These are phyloP conservation scores for Elsinoe fawcettii DNA, from an alignment of 2,329 filamentous ascomycete genomes.

Conservation along the genomic window DNA sequence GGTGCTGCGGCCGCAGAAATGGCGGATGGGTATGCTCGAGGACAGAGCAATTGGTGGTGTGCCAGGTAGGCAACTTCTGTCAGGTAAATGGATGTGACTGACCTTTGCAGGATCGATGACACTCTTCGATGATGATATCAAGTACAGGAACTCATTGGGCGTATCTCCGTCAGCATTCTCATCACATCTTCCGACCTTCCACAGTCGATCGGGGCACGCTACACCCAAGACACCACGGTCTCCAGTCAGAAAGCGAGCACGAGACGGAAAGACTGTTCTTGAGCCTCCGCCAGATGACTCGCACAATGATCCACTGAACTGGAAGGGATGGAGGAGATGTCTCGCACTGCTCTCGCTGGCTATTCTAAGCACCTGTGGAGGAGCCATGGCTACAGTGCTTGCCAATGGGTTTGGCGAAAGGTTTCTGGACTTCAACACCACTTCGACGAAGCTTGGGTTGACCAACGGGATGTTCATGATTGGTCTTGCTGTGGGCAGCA, in stretches of 20 bases:
- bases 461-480: slow-evolving; percentile 1
- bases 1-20: slow-evolving; percentile 30
- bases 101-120: not conserved
- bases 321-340: slow-evolving; percentile 76
- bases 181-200: slow-evolving; percentile 21
- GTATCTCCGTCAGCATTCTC: slow-evolving; percentile 22
- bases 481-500: slow-evolving; percentile 1
- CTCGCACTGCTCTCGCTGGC: slow-evolving; percentile 71
- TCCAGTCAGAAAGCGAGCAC: slow-evolving; percentile 62
- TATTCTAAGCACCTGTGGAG: slow-evolving; percentile 87
- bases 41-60: slow-evolving; percentile 77
- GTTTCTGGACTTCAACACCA: not conserved
- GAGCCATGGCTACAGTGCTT: slow-evolving; percentile 83
- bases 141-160: slow-evolving; percentile 18
- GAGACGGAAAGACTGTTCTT: slow-evolving; percentile 75
- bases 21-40: slow-evolving; percentile 72
- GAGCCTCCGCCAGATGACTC: slow-evolving; percentile 90
- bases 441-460: not conserved
- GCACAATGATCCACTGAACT: slow-evolving; percentile 85
- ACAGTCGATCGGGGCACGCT: slow-evolving; percentile 16
- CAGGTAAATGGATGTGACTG: not conserved
- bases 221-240: slow-evolving; percentile 10
- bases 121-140: slow-evolving; percentile 14
- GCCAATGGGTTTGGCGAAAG: not conserved
- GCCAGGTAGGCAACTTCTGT: slow-evolving; percentile 55